Evolutionary conservation across 306 rosid species (phyloP).

Genomic region (Chamaecrista fasciculata): DNA sequence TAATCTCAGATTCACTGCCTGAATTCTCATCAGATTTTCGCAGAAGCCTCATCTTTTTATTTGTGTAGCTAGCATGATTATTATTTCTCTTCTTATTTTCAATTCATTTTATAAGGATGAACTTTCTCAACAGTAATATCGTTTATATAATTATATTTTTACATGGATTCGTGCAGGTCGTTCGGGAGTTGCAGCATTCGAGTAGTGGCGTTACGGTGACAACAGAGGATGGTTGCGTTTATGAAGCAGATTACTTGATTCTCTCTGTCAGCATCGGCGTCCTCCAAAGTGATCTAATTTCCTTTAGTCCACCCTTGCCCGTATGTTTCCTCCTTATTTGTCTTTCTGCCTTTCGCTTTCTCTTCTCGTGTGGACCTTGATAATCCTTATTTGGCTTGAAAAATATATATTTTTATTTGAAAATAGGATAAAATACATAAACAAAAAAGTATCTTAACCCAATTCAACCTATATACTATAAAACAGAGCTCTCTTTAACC

Average conservation of each 20-base stretch:
- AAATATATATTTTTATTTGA: not conserved
- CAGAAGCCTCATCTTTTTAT: not conserved
- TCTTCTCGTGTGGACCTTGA: not conserved
- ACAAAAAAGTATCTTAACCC: too few species aligned
- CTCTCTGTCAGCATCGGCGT: slow-evolving; percentile 94
- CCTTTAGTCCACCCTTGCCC: slow-evolving; percentile 82
- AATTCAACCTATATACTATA: not conserved
- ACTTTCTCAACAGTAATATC: not conserved
- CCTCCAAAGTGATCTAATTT: slow-evolving; percentile 85
- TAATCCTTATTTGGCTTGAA: not conserved
- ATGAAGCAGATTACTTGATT: slow-evolving; percentile 78
- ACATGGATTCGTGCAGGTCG: slow-evolving; percentile 70
- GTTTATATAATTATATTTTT: not conserved
- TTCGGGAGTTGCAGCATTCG: slow-evolving; percentile 80
- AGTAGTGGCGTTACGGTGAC: slow-evolving; percentile 71
- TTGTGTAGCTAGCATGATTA: not conserved
- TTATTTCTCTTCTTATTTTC: not conserved
- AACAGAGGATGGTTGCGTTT: slow-evolving; percentile 86
- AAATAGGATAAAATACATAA: not conserved
- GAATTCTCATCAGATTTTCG: too few species aligned
- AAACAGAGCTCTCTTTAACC: not conserved
- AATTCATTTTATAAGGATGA: not conserved
- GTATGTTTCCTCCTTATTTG: slow-evolving; percentile 46
- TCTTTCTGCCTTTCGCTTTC: not conserved
- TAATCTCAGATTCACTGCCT: not conserved